Base-by-base conservation (phyloP, 2,329 filamentous ascomycete genomes). In the Akanthomyces lecanii region DNA sequence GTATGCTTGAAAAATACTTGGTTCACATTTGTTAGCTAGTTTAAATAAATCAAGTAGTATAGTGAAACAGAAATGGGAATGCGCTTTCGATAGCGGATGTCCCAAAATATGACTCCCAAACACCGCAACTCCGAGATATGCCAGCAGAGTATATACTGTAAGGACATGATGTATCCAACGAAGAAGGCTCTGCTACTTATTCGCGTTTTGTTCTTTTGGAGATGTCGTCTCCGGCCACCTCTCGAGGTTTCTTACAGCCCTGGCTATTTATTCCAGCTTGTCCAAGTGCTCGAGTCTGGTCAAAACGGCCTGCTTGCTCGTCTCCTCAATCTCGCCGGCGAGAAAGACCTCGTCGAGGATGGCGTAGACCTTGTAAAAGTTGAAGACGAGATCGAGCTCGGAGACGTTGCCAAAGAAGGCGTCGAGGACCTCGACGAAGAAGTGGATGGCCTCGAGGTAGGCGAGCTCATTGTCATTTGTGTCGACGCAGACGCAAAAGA, bases 401-500 rank as follows among this genome's bases (percentile, higher is more conserved):
- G 95, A 99, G 64, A 99, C 95, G 76, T 99, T 99, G 68, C 95
- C 95, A 76, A 99, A 99, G 79, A 99, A 99, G 72, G 93, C 88
- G 82, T 99, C 95, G 71, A 99, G 84, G 66, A 99, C 95, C 81
- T 99, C 95, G 70, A 99, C 95, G 73, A 99, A 99, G 82, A 99
- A 99, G 79, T 99, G 95, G 72, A 99, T 97, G 7, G 93, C 95
- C 79, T 99, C 95, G 64, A 99, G 84, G 73, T 92, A 98, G 30
- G 95, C 94, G 65, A 99, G 82, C 81, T 99, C 95, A 78, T 98
- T 99, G 78, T 99, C 95, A 77, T 97, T 98, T 58, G 94, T 96
- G 78, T 99, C 95, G 74, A 99, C 95, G 78, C 95, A 98, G 61
- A 93, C 96, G 82, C 95, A 99, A 82, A 99, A 99, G 85, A 99